Percentiles rank a stretch among this genome's conserved stretches.
These are phyloP conservation scores for Luffa aegyptiaca DNA, from an alignment of 306 rosid species.

Conservation along the genomic window DNA sequence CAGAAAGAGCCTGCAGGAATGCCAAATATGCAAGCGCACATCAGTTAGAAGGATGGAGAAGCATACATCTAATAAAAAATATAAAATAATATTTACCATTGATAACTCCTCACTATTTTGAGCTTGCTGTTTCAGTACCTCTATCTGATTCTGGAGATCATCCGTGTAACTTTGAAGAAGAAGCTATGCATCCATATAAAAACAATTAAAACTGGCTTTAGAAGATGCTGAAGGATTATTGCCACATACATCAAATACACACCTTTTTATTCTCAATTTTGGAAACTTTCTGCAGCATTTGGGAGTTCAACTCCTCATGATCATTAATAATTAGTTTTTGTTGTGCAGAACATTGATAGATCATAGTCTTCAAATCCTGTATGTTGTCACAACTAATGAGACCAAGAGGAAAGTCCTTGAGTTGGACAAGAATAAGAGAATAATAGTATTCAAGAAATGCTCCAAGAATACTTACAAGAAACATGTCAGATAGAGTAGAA, in stretches of 20 bases:
- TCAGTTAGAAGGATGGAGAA: neutral
- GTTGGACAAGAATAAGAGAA: neutral
- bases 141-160: constrained; percentile 56
- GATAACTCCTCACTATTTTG: constrained; percentile 39
- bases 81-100: constrained; percentile 30
- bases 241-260: constrained; percentile 4
- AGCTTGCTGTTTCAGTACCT: constrained; percentile 35
- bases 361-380: constrained; percentile 55
- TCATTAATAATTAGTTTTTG: constrained; percentile 30
- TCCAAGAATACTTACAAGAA: constrained; percentile 51
- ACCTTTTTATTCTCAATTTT: constrained; percentile 73
- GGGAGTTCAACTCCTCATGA: constrained; percentile 40
- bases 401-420: neutral
- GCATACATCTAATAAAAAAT: constrained; percentile 5
- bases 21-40: neutral
- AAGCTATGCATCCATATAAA: constrained; percentile 32
- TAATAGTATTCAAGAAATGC: constrained; percentile 8
- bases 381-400: constrained; percentile 5
- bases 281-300: constrained; percentile 41
- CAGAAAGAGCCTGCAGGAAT: constrained; percentile 43
- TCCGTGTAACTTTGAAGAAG: constrained; percentile 36
- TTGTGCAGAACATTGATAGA: constrained; percentile 28
- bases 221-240: constrained; percentile 4
- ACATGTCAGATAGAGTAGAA: constrained; percentile 30
- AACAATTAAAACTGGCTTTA: constrained; percentile 9